Conservation (phyloP, 2,329 filamentous ascomycete genomes). For the Coniella vitis region DNA sequence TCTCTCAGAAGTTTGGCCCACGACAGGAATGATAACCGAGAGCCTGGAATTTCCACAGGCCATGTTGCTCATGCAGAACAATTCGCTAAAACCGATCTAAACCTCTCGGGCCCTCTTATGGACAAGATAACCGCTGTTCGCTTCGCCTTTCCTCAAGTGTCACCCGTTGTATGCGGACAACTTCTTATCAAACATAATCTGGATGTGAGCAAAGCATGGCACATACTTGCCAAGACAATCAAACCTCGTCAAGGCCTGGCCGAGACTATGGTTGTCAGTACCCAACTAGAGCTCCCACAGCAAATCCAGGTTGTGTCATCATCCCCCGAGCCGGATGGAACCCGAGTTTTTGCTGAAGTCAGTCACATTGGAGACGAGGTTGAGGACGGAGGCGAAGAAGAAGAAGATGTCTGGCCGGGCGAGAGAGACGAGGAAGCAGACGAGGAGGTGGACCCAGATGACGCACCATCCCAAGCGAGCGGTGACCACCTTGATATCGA, state of each 20-base stretch:
- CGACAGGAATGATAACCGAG: background rate
- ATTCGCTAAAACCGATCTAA: background rate
- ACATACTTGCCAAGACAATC: conserved; percentile 27
- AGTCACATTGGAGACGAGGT: conserved; percentile 11
- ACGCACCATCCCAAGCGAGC: background rate
- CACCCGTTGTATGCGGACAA: conserved; percentile 29
- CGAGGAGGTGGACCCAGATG: conserved; percentile 9
- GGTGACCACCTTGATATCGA: background rate
- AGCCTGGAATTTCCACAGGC: background rate
- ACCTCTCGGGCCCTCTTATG: conserved; percentile 4
- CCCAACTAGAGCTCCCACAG: conserved; percentile 12
- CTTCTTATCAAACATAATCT: conserved; percentile 28
- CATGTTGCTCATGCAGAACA: background rate
- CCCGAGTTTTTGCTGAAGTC: conserved; percentile 4
- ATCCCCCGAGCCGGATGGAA: conserved; percentile 1
- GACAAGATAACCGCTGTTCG: conserved; percentile 19
- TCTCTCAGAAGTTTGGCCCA: background rate
- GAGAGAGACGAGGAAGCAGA: background rate
- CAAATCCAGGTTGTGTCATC: conserved; percentile 17
- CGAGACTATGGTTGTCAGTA: conserved; percentile 15
- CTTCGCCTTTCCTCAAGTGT: conserved; percentile 36
- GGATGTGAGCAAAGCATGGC: conserved; percentile 32
- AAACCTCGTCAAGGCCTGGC: conserved; percentile 21
- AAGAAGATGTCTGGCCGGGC: conserved; percentile 9
- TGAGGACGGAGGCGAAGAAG: background rate